Evolutionary conservation across 164 flowering plant species (phyloP).

Genomic region (Liquidambar formosana): DNA sequence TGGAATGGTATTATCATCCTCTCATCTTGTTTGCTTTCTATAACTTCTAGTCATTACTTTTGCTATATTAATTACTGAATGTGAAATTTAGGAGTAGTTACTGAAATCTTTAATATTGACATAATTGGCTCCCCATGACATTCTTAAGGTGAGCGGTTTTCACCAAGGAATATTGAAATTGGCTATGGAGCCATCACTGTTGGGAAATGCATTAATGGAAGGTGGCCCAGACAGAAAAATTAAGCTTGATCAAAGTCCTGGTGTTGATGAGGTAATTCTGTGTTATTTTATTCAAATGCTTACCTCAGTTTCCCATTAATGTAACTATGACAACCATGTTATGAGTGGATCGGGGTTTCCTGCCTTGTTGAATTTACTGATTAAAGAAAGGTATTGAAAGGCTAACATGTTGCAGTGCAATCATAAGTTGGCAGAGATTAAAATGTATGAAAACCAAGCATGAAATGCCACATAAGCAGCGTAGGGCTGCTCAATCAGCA

Average conservation of each 20-base stretch:
- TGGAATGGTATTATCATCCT: slow-evolving; percentile 66
- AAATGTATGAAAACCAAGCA: too few relatives aligned
- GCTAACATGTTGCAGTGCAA: too few relatives aligned
- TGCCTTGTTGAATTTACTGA: too few relatives aligned
- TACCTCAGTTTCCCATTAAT: too few relatives aligned
- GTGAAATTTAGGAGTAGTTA: too few relatives aligned
- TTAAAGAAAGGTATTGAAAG: too few relatives aligned
- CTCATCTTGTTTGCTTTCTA: background rate
- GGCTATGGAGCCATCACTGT: slow-evolving; percentile 94
- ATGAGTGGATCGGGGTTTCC: too few relatives aligned
- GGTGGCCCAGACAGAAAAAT: slow-evolving; percentile 95
- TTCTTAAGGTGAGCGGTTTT: slow-evolving; percentile 73
- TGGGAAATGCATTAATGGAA: slow-evolving; percentile 80
- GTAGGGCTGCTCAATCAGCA: background rate
- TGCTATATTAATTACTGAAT: background rate
- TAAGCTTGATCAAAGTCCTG: slow-evolving; percentile 83
- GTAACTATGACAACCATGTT: too few relatives aligned
- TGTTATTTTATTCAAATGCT: background rate
- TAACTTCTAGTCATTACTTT: slow-evolving; percentile 3
- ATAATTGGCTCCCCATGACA: background rate
- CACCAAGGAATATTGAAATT: slow-evolving; percentile 89
- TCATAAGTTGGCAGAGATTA: too few relatives aligned
- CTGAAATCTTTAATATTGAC: background rate
- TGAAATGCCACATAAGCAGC: background rate
- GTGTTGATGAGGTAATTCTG: slow-evolving; percentile 78